Evolutionary conservation across 805 yeast species (phyloP).

Genomic region (Debaryomyces maramus): DNA sequence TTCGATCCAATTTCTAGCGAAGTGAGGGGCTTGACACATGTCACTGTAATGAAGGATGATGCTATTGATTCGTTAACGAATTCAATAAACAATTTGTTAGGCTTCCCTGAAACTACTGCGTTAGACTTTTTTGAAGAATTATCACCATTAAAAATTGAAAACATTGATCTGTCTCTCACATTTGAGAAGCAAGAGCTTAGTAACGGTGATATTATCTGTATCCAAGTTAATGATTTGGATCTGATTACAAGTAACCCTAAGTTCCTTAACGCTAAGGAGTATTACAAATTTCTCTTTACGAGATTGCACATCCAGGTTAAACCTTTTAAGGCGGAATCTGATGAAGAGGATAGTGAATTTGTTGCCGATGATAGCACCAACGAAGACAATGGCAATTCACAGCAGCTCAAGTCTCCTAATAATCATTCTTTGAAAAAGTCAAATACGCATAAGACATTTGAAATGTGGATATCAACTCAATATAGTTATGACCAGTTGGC

Average conservation of each 20-base stretch:
- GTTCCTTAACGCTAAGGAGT: conserved; percentile 38
- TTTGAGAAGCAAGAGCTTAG: conserved; percentile 59
- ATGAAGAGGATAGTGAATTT: conserved; percentile 50
- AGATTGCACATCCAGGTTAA: conserved; percentile 59
- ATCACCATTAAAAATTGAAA: conserved; percentile 52
- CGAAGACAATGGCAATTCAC: background rate
- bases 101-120: conserved; percentile 31
- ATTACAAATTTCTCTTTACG: conserved; percentile 55
- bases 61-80: conserved; percentile 41
- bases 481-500: conserved; percentile 63
- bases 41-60: conserved; percentile 50
- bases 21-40: conserved; percentile 67
- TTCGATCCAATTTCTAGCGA: conserved; percentile 59
- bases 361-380: conserved; percentile 28
- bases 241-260: conserved; percentile 14
- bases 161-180: conserved; percentile 37
- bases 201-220: conserved; percentile 65
- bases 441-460: conserved; percentile 35
- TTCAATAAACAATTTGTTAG: conserved; percentile 42
- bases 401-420: background rate
- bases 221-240: conserved; percentile 28
- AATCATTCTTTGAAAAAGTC: conserved; percentile 9
- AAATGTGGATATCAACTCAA: conserved; percentile 67
- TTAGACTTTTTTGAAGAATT: conserved; percentile 60
- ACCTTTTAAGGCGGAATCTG: conserved; percentile 46